phyloP scores from a whole-genome alignment of 2,329 filamentous ascomycete genomes.

The Cryphonectria naterciae region DNA sequence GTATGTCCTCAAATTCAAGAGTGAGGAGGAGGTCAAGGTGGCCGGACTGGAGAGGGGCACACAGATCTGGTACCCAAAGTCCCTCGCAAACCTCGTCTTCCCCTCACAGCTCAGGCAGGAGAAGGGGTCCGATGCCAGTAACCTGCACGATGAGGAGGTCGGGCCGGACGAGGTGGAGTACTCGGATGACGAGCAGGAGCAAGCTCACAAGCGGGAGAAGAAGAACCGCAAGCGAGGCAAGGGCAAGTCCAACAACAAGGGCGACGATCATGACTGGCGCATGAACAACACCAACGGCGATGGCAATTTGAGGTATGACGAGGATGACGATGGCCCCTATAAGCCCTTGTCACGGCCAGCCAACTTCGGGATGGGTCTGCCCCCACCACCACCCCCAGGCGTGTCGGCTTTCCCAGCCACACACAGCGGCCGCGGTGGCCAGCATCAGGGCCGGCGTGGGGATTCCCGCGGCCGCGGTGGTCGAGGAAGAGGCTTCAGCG shows the following conservation, averaged over 20 bases:
- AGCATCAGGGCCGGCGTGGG: constrained; percentile 48
- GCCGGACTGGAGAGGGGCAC: constrained; percentile 70
- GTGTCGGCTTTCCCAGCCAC: constrained; percentile 18
- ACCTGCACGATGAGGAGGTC: constrained; percentile 91
- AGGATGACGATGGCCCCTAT: constrained; percentile 71
- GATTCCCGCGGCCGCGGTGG: constrained; percentile 52
- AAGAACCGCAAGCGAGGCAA: constrained; percentile 68
- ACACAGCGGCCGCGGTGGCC: constrained; percentile 34
- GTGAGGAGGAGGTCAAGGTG: constrained; percentile 67
- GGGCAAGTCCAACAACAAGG: constrained; percentile 49
- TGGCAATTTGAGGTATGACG: constrained; percentile 66
- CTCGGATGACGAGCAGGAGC: constrained; percentile 94
- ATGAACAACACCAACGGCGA: constrained; percentile 39
- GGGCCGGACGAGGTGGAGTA: constrained; percentile 88
- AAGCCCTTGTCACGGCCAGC: constrained; percentile 71
- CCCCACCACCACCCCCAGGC: constrained; percentile 47
- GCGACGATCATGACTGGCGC: constrained; percentile 42
- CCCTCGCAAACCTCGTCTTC: constrained; percentile 82
- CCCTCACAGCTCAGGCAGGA: constrained; percentile 77
- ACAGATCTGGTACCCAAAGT: constrained; percentile 77
- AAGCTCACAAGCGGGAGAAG: constrained; percentile 72
- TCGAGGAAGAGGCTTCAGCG: constrained; percentile 43
- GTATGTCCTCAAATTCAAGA: constrained; percentile 80
- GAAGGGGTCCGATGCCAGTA: constrained; percentile 93
- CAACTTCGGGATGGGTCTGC: constrained; percentile 59